phyloP scores from a whole-genome alignment of 768 basidiomycete species.

The Myochromella boudieri region DNA sequence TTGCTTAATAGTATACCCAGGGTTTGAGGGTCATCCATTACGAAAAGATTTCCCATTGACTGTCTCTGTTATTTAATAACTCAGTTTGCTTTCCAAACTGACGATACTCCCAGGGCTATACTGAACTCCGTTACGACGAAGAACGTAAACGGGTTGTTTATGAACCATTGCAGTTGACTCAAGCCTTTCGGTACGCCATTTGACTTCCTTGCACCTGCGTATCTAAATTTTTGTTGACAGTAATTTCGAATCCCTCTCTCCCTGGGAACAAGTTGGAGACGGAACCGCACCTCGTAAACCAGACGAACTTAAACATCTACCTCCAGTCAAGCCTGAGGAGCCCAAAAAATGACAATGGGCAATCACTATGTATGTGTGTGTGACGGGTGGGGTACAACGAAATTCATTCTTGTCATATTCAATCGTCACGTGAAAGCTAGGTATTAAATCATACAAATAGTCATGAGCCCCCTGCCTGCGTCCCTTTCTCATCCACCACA shows the following conservation, averaged over 20 bases:
- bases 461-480: constrained; percentile 29
- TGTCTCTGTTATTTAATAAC: constrained; percentile 53
- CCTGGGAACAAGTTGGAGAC: constrained; percentile 93
- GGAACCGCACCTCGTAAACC: constrained; percentile 54
- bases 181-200: constrained; percentile 84
- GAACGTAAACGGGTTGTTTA: constrained; percentile 97
- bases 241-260: constrained; percentile 90
- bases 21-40: constrained; percentile 95
- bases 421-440: constrained; percentile 7
- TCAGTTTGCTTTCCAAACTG: not conserved
- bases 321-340: constrained; percentile 74
- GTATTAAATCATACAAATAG: constrained; percentile 27
- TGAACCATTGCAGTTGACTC: constrained; percentile 95
- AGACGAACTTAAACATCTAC: constrained; percentile 72
- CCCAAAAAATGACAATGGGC: constrained; percentile 65
- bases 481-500: constrained; percentile 17
- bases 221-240: constrained; percentile 37
- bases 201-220: not conserved
- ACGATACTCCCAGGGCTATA: constrained; percentile 82
- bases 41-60: constrained; percentile 98
- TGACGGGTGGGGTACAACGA: not conserved
- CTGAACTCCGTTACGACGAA: constrained; percentile 96
- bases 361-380: not conserved
- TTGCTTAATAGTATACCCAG: constrained; percentile 34
- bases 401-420: constrained; percentile 11